Percentiles rank a stretch among this genome's conserved stretches.
phyloP scores from a whole-genome alignment of 305 asterid species.

The Salvia sclarea region DNA sequence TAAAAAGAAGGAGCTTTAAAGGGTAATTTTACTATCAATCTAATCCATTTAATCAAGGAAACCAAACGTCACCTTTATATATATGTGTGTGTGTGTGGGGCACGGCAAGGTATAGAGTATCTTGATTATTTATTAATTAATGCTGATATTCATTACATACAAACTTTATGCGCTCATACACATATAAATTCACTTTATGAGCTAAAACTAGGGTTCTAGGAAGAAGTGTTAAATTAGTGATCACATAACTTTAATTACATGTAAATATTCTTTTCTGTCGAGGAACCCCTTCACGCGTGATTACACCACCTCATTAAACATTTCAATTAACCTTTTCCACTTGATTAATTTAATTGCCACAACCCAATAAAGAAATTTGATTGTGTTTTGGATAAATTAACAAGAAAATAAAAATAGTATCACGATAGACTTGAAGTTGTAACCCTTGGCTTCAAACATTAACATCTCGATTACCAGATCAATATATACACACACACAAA shows the following conservation, averaged over 20 bases:
- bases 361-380: neutral
- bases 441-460: too few species aligned
- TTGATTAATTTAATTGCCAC: slow-evolving; percentile 32
- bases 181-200: neutral
- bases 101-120: neutral
- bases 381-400: too few species aligned
- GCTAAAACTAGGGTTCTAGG: neutral
- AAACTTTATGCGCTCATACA: neutral
- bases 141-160: neutral
- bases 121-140: neutral
- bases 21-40: too few species aligned
- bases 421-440: too few species aligned
- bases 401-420: too few species aligned
- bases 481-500: too few species aligned
- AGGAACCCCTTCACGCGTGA: slow-evolving; percentile 53
- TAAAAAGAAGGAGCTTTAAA: too few species aligned
- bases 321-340: slow-evolving; percentile 35
- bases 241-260: neutral
- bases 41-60: too few species aligned
- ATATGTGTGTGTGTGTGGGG: neutral
- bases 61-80: too few species aligned
- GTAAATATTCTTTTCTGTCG: slow-evolving; percentile 9
- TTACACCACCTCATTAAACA: slow-evolving; percentile 39
- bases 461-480: too few species aligned
- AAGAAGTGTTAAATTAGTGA: neutral